Conservation (phyloP, 1,284 basidiomycete genomes). For the Cutaneotrichosporon cavernicola region DNA sequence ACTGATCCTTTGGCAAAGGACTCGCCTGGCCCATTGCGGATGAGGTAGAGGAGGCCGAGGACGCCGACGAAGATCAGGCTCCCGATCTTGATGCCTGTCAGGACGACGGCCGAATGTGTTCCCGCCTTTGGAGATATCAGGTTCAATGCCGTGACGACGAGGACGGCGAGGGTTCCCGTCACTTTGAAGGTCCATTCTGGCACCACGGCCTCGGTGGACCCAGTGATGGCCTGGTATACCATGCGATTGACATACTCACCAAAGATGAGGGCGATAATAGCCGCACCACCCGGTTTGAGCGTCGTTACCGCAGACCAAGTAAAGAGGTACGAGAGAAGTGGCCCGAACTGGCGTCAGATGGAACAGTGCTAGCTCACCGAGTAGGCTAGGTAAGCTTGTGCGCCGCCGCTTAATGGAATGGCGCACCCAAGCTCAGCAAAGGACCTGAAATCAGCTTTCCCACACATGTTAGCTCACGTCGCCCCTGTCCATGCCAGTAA, state of each 20-base stretch:
- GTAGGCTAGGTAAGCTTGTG: conserved; percentile 87
- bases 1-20: conserved; percentile 54
- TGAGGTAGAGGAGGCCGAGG: conserved; percentile 51
- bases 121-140: conserved; percentile 76
- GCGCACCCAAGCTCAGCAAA: conserved; percentile 72
- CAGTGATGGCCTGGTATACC: conserved; percentile 51
- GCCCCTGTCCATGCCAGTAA: conserved; percentile 89
- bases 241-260: conserved; percentile 76
- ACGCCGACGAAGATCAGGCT: conserved; percentile 54
- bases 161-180: conserved; percentile 71
- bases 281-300: conserved; percentile 64
- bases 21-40: conserved; percentile 45
- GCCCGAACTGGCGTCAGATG: conserved; percentile 61
- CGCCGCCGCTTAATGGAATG: conserved; percentile 69
- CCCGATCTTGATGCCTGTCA: conserved; percentile 73
- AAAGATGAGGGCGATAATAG: conserved; percentile 60
- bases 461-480: conserved; percentile 32
- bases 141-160: conserved; percentile 72
- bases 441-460: conserved; percentile 58
- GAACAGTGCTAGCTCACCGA: conserved; percentile 51
- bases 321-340: conserved; percentile 79
- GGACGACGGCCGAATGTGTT: conserved; percentile 75
- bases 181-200: conserved; percentile 92
- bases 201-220: conserved; percentile 59
- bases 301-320: conserved; percentile 88